Conservation (phyloP, 2,329 filamentous ascomycete genomes). For the Madurella fahalii region DNA sequence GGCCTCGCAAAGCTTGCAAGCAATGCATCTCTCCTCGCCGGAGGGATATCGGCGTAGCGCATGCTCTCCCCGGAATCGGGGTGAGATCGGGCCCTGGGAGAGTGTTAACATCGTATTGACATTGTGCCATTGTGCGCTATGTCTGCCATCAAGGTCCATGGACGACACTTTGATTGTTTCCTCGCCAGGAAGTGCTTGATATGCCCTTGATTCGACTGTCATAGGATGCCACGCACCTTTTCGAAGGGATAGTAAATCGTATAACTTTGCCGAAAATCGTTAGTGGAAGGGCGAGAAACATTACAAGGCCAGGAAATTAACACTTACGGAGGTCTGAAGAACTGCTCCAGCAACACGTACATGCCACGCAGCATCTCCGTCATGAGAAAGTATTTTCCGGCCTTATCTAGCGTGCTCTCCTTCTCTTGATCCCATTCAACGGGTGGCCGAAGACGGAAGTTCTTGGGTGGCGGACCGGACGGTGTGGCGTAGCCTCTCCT, state of each 20-base stretch:
- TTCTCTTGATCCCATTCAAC: conserved; percentile 76
- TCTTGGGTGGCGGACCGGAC: conserved; percentile 70
- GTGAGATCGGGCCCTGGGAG: conserved; percentile 79
- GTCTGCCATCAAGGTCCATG: too few relatives aligned
- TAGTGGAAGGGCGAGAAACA: background rate
- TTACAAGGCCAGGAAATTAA: background rate
- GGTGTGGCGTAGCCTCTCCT: conserved; percentile 60
- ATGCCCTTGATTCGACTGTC: too few relatives aligned
- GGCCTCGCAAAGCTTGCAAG: conserved; percentile 98
- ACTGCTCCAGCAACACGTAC: conserved; percentile 97
- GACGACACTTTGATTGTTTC: too few relatives aligned
- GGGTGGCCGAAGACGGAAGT: conserved; percentile 72
- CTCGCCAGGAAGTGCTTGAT: background rate
- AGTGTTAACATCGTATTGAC: conserved; percentile 4
- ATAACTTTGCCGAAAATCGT: conserved; percentile 57
- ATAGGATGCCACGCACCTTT: conserved; percentile 54
- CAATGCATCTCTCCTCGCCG: conserved; percentile 97
- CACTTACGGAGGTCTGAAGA: conserved; percentile 94
- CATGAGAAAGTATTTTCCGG: conserved; percentile 92
- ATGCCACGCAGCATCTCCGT: conserved; percentile 95
- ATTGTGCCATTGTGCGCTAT: too few relatives aligned
- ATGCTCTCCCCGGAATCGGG: conserved; percentile 96
- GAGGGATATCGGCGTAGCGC: conserved; percentile 93
- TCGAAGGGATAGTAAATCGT: conserved; percentile 99
- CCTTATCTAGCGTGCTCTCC: conserved; percentile 74